Base-by-base conservation (phyloP, 2,329 filamentous ascomycete species). In the Sclerotinia sclerotiorum region DNA sequence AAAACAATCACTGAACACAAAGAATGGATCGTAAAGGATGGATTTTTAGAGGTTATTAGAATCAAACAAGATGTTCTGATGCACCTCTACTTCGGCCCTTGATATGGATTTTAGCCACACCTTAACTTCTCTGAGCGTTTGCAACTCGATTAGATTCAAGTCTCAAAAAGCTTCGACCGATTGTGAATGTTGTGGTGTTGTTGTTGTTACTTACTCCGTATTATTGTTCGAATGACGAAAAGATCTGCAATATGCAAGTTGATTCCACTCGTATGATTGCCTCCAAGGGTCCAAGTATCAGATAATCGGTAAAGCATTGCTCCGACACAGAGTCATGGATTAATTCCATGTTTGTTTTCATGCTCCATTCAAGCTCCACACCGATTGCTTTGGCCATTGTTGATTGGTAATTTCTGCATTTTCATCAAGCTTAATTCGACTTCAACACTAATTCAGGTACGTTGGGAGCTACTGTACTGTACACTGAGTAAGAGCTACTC, bases 201-300 rank as follows among this genome's bases (percentile, higher is more conserved):
- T 35, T 8, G 35, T 24, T 39, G 39, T 39, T 13, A 11, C 3
- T 39, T 39, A 7, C 3, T 39, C 5, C 4, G 29, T 39, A 7
- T 39, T 15, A 2, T 42, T 62, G 29, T 27, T 62, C 13, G 29
- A 39, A 51, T 39, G 27, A 8, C 29, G 29, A 62, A 62, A 55
- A n/a, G 48, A 67, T 67, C 46, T 61, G 42, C 55, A n/a, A 49
- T 32, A 42, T 42, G 46, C 35, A 61, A 51, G 35, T 44, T 42
- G 39, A 42, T 42, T 42, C 39, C 8, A 42, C 39, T 17, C 39
- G 21, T 39, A 15, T 54, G 46, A 67, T 67, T 61, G 24, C 17
- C 57, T 42, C n/a, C 55, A 62, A 42, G 65, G 44, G n/a, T 42
- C 49, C 32, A 52, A 61, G 56, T 62, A 52, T 67, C 44, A 44